A percentile compares a stretch with the other conserved stretches of the same genome.
Evolutionary conservation across 2,329 filamentous ascomycete genomes (phyloP).

Genomic region (Raffaelea deltoideospora): DNA sequence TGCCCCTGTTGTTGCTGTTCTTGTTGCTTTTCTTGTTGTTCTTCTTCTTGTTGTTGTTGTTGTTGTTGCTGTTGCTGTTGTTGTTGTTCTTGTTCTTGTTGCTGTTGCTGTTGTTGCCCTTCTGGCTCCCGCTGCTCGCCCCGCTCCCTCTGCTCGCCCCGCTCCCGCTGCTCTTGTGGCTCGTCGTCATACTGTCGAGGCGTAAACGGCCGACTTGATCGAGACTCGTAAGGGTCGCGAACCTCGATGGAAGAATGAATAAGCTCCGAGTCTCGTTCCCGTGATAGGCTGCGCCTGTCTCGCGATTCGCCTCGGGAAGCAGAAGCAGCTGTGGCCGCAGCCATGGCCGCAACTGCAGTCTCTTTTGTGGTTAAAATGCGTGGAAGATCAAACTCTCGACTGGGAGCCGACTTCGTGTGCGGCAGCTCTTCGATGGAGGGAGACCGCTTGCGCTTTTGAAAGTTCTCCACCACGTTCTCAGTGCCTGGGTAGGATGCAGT

Average conservation of each 20-base stretch:
- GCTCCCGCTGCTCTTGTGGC: neutral
- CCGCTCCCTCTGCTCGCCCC: neutral
- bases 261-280: slow-evolving; percentile 1
- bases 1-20: neutral
- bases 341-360: slow-evolving; percentile 4
- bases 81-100: too few species aligned
- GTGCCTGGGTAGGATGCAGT: slow-evolving; percentile 22
- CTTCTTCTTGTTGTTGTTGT: too few species aligned
- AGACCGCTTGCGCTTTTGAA: slow-evolving; percentile 57
- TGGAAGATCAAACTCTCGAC: neutral
- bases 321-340: slow-evolving; percentile 4
- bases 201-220: neutral
- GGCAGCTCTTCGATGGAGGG: slow-evolving; percentile 36
- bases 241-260: slow-evolving; percentile 1
- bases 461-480: slow-evolving; percentile 31
- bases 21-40: too few species aligned
- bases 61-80: too few species aligned
- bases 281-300: neutral
- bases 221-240: slow-evolving; percentile 5
- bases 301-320: neutral
- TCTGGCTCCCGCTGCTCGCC: too few species aligned
- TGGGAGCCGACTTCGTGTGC: slow-evolving; percentile 14
- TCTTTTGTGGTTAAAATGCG: slow-evolving; percentile 1
- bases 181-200: neutral
- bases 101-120: too few species aligned